Evolutionary conservation across 2,329 filamentous ascomycete genomes (phyloP).

Genomic region (Nemania sp.): DNA sequence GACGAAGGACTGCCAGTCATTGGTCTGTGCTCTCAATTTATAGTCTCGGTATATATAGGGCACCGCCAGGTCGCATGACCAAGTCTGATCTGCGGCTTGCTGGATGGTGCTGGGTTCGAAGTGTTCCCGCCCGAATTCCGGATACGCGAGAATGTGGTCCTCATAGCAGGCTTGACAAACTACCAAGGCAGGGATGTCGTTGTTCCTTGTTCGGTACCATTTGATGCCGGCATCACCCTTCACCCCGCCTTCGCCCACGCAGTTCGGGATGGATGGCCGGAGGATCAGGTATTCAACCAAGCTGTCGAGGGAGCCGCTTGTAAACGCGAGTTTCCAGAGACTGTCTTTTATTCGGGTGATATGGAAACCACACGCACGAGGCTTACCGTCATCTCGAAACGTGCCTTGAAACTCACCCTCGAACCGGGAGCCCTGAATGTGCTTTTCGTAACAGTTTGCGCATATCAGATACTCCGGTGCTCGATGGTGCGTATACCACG

Average conservation of each 20-base stretch:
- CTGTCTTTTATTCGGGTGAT: conserved; percentile 9
- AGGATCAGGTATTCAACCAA: conserved; percentile 13
- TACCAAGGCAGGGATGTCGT: conserved; percentile 16
- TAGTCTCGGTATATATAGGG: conserved; percentile 17
- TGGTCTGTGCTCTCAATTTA: conserved; percentile 1
- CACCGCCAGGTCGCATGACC: conserved; percentile 15
- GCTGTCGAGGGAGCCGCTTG: conserved; percentile 12
- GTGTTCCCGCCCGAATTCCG: conserved; percentile 9
- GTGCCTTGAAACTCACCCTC: conserved; percentile 5
- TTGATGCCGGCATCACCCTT: conserved; percentile 9
- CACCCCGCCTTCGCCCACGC: conserved; percentile 4
- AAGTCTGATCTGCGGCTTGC: conserved; percentile 8
- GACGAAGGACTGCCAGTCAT: conserved; percentile 17
- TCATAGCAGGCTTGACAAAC: conserved; percentile 22
- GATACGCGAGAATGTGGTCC: conserved; percentile 14
- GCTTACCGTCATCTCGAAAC: conserved; percentile 7
- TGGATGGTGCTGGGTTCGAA: conserved; percentile 10
- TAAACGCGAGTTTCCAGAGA: conserved; percentile 11
- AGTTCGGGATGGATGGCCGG: conserved; percentile 13
- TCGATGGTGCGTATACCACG: conserved; percentile 15
- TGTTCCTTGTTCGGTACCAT: conserved; percentile 21
- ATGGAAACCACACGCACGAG: conserved; percentile 8
- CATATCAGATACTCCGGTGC: conserved; percentile 17
- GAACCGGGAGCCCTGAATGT: conserved; percentile 12
- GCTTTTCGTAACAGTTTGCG: conserved; percentile 13